A percentile compares a stretch with the other conserved stretches of the same genome.
Conservation (phyloP, 306 rosid species). For the Dryas drummondii region DNA sequence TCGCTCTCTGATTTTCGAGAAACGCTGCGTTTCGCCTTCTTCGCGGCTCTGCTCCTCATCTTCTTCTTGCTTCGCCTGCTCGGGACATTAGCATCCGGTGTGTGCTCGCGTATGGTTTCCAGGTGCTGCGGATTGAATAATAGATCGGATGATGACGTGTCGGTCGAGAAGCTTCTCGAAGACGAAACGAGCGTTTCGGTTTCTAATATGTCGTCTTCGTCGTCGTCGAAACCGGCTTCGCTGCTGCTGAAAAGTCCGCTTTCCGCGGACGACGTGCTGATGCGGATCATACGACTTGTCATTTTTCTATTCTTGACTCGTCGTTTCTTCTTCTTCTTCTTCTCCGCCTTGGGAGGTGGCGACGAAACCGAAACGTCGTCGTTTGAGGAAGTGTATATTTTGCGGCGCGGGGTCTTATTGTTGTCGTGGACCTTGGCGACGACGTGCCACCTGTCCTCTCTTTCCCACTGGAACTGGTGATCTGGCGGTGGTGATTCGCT, state of each 20-base stretch:
- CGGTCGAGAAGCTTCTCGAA: conserved; percentile 52
- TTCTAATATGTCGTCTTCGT: conserved; percentile 30
- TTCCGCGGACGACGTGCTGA: conserved; percentile 58
- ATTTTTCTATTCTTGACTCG: conserved; percentile 31
- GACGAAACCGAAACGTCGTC: conserved; percentile 32
- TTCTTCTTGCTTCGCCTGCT: conserved; percentile 16
- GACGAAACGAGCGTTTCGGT: conserved; percentile 57
- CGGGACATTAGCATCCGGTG: not conserved
- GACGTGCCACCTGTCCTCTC: conserved; percentile 53
- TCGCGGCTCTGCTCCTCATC: conserved; percentile 21
- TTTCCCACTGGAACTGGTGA: conserved; percentile 34
- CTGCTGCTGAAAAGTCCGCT: conserved; percentile 45
- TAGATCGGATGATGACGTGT: not conserved
- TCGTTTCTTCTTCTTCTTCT: conserved; percentile 32
- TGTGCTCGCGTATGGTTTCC: conserved; percentile 33
- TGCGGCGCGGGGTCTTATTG: conserved; percentile 34
- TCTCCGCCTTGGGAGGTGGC: conserved; percentile 22
- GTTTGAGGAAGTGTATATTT: conserved; percentile 50
- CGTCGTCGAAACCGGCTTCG: conserved; percentile 27
- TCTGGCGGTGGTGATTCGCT: conserved; percentile 12
- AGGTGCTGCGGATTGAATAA: conserved; percentile 10
- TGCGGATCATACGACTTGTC: conserved; percentile 25
- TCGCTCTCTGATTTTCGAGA: conserved; percentile 11
- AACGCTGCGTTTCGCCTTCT: conserved; percentile 14
- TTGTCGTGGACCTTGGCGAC: conserved; percentile 36